Evolutionary conservation across 1,139 yeast species (phyloP).

Genomic region (Saccharomycopsis hybrid): DNA sequence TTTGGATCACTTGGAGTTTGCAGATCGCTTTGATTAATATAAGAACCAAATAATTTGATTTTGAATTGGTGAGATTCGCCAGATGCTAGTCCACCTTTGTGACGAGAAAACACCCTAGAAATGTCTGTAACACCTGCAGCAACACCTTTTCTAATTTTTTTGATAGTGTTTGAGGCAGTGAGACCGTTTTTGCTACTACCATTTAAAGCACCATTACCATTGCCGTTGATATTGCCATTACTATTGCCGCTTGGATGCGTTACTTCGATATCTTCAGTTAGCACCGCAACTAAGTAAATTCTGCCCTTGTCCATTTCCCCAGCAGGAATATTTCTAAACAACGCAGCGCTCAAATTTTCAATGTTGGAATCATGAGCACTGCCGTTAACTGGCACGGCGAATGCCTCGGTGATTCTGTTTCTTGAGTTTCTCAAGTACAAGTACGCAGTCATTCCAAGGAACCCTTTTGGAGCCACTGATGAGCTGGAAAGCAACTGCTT

Average conservation of each 20-base stretch:
- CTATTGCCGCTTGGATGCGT: no score
- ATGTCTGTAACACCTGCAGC: conserved; percentile 89
- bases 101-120: conserved; percentile 66
- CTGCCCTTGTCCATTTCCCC: conserved; percentile 55
- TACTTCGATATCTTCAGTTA: conserved; percentile 53
- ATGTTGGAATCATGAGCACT: conserved; percentile 55
- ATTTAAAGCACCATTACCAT: neutral
- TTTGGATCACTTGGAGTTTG: conserved; percentile 36
- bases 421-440: conserved; percentile 63
- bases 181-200: no score
- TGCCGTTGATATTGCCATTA: conserved; percentile 25
- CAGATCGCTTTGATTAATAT: conserved; percentile 33
- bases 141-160: conserved; percentile 63
- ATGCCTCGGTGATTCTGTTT: conserved; percentile 72
- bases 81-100: conserved; percentile 50
- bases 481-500: conserved; percentile 63
- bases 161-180: no score
- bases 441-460: conserved; percentile 66
- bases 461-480: conserved; percentile 58
- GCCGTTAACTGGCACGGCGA: conserved; percentile 57
- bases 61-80: conserved; percentile 68
- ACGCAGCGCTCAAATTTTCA: conserved; percentile 69
- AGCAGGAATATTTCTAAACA: conserved; percentile 75
- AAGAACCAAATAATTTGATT: conserved; percentile 69
- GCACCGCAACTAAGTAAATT: conserved; percentile 60